phyloP scores from a whole-genome alignment of 441 rosid genomes.

The Euphorbia corollata region DNA sequence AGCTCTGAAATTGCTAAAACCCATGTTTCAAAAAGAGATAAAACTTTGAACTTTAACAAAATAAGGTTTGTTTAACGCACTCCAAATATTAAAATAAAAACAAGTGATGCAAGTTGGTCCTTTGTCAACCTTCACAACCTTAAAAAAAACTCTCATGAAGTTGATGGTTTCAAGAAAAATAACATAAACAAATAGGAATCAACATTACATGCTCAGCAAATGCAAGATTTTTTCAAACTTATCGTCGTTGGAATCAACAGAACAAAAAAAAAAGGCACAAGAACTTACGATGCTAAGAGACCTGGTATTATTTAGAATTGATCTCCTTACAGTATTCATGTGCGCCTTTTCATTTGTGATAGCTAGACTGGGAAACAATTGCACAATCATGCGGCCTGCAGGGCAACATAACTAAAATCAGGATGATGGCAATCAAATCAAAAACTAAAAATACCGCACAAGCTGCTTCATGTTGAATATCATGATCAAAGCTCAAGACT shows the following conservation, averaged over 20 bases:
- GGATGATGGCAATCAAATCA: too few relatives aligned
- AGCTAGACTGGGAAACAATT: too few relatives aligned
- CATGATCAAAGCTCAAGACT: too few relatives aligned
- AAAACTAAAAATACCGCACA: too few relatives aligned
- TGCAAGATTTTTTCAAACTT: conserved; percentile 22
- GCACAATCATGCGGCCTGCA: too few relatives aligned
- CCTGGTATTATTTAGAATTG: too few relatives aligned
- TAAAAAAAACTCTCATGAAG: conserved; percentile 9
- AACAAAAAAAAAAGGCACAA: too few relatives aligned
- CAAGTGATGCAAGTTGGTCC: conserved; percentile 4
- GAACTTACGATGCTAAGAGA: too few relatives aligned
- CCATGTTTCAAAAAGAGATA: background rate
- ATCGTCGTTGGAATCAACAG: conserved; percentile 64
- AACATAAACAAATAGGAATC: background rate
- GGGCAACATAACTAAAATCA: too few relatives aligned
- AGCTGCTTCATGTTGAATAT: too few relatives aligned
- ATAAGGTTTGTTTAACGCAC: background rate
- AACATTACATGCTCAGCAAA: background rate
- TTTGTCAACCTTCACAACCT: background rate
- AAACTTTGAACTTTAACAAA: conserved; percentile 1
- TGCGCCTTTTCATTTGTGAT: too few relatives aligned
- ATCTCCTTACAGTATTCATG: too few relatives aligned
- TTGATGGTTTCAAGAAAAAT: conserved; percentile 1
- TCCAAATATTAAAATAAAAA: conserved; percentile 7
- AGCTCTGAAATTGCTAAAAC: background rate